Evolutionary conservation across 1,284 basidiomycete genomes (phyloP).

Genomic region (Sporisorium exsertum): DNA sequence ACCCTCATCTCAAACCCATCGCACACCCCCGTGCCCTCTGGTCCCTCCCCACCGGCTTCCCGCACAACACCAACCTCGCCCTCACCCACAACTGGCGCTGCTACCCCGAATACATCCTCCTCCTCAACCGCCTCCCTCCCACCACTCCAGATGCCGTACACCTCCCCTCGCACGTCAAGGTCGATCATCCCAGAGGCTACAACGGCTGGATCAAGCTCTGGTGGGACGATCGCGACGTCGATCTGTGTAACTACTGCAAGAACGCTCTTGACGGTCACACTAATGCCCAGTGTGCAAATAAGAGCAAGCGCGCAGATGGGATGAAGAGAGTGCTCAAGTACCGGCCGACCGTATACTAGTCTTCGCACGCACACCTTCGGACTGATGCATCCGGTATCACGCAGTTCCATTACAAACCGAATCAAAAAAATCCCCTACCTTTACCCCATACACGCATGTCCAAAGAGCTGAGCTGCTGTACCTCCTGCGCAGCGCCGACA

Average conservation of each 20-base stretch:
- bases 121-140: background rate
- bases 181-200: background rate
- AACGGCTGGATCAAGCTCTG: background rate
- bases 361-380: too few species aligned
- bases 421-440: background rate
- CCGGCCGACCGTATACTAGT: background rate
- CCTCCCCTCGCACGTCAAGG: background rate
- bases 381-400: background rate
- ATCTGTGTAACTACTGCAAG: slow-evolving; percentile 16
- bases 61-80: slow-evolving; percentile 1
- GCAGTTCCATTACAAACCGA: background rate
- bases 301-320: background rate
- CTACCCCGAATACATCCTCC: background rate
- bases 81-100: background rate
- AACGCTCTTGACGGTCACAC: background rate
- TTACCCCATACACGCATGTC: background rate
- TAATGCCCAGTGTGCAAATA: background rate
- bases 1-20: background rate
- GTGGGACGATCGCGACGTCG: background rate
- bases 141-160: too few species aligned
- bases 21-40: background rate
- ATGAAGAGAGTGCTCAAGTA: background rate
- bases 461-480: background rate
- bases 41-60: background rate
- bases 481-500: too few species aligned